A percentile compares a stretch with the other conserved stretches of the same genome.
Evolutionary conservation across 2,329 filamentous ascomycete genomes (phyloP).

Genomic region (Chrysoporthe puriensis): DNA sequence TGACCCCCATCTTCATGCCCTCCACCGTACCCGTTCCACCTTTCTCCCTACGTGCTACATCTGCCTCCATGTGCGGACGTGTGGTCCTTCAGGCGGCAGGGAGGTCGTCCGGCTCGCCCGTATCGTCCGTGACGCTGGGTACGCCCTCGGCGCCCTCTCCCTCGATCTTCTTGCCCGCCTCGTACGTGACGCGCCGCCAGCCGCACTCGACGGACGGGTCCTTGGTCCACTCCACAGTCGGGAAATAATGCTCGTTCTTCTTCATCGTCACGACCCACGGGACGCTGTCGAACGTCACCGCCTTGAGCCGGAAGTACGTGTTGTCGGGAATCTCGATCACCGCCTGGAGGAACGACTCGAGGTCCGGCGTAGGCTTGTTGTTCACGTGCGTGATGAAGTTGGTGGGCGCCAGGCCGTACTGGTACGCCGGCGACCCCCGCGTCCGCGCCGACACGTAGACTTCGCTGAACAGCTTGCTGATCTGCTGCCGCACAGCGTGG

Average conservation of each 20-base stretch:
- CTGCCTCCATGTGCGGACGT: background rate
- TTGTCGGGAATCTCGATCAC: conserved; percentile 92
- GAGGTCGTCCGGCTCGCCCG: conserved; percentile 26
- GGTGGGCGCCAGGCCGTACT: conserved; percentile 90
- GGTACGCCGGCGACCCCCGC: conserved; percentile 80
- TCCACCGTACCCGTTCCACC: background rate
- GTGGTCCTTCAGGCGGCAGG: conserved; percentile 3
- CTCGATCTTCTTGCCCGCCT: conserved; percentile 29
- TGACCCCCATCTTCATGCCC: too few species aligned
- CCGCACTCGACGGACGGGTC: conserved; percentile 35
- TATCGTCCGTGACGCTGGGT: conserved; percentile 24
- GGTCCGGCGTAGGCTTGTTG: conserved; percentile 78
- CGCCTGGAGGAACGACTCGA: conserved; percentile 78
- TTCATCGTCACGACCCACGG: conserved; percentile 99
- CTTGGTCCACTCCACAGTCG: conserved; percentile 69
- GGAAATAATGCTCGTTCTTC: conserved; percentile 98
- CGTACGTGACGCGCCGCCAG: conserved; percentile 28
- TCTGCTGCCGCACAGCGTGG: conserved; percentile 95
- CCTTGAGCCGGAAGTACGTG: conserved; percentile 94
- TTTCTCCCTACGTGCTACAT: background rate
- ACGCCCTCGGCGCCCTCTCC: conserved; percentile 28
- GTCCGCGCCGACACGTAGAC: conserved; percentile 92
- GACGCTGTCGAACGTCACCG: conserved; percentile 98
- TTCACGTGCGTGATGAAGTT: conserved; percentile 99
- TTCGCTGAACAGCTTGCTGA: conserved; percentile 93